Evolutionary conservation across 2,329 filamentous ascomycete genomes (phyloP).

Genomic region (Scedosporium boydii): DNA sequence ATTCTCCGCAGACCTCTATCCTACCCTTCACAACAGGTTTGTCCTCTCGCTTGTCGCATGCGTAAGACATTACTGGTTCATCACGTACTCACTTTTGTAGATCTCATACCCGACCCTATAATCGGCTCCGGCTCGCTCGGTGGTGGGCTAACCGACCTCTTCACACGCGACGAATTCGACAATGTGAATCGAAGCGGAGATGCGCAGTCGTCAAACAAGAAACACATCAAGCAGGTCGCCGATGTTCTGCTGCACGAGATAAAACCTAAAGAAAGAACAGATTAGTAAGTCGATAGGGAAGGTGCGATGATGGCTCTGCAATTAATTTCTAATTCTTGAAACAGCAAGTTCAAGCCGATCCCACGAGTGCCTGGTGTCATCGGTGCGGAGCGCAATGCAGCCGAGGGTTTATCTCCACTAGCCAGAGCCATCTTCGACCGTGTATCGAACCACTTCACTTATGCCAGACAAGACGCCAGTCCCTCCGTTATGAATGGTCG

Average conservation of each 20-base stretch:
- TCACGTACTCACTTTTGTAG: conserved; percentile 24
- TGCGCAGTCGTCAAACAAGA: conserved; percentile 47
- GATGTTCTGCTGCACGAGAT: conserved; percentile 68
- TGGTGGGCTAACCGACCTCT: conserved; percentile 37
- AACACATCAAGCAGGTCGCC: conserved; percentile 60
- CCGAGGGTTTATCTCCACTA: conserved; percentile 39
- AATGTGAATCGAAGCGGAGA: conserved; percentile 62
- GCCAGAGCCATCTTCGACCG: conserved; percentile 29
- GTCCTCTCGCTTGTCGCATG: conserved; percentile 1
- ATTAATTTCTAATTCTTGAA: not conserved
- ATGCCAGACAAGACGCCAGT: conserved; percentile 21
- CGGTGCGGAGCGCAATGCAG: conserved; percentile 18
- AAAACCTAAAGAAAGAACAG: conserved; percentile 58
- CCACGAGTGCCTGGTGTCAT: conserved; percentile 13
- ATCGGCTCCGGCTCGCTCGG: conserved; percentile 47
- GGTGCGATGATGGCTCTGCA: not conserved
- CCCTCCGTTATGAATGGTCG: conserved; percentile 1
- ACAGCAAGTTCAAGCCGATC: conserved; percentile 41
- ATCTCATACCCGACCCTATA: conserved; percentile 56
- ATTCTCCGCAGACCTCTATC: conserved; percentile 71
- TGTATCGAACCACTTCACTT: conserved; percentile 29
- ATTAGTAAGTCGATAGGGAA: conserved; percentile 43
- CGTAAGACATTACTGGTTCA: not conserved
- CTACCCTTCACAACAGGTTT: conserved; percentile 68
- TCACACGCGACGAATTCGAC: conserved; percentile 49